phyloP scores from a whole-genome alignment of 23 red algal species.

The Gracilaria gracilis region DNA sequence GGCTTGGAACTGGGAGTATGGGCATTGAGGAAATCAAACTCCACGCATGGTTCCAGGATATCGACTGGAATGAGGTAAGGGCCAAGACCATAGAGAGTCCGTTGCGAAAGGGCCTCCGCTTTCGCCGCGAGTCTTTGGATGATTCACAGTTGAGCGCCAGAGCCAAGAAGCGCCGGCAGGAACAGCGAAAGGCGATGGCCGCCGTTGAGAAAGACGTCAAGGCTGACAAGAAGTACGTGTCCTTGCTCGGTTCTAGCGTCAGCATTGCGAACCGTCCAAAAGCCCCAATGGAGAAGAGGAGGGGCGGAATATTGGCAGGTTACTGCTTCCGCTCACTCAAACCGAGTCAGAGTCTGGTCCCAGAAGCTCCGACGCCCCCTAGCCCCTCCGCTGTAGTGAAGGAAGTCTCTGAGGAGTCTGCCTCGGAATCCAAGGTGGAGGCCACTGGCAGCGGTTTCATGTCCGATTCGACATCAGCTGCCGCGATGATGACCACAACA shows the following conservation, averaged over 20 bases:
- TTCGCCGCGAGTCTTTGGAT: conserved; percentile 17
- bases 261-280: not conserved
- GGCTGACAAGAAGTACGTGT: conserved; percentile 11
- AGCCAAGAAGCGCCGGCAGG: conserved; percentile 14
- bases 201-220: conserved; percentile 21
- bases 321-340: conserved; percentile 30
- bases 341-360: not conserved
- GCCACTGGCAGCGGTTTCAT: not conserved
- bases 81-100: conserved; percentile 14
- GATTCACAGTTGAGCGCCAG: not conserved
- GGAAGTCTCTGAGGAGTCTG: not conserved
- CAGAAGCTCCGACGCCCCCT: not conserved
- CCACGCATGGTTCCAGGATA: conserved; percentile 74
- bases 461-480: not conserved
- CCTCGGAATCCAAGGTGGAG: not conserved
- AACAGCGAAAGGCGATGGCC: conserved; percentile 25
- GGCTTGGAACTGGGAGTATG: conserved; percentile 69
- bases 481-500: not conserved
- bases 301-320: conserved; percentile 17
- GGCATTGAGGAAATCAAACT: conserved; percentile 78
- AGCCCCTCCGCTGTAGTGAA: not conserved
- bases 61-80: conserved; percentile 74
- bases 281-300: conserved; percentile 12
- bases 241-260: not conserved
- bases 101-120: not conserved